A percentile compares a stretch with the other conserved stretches of the same genome.
These are phyloP conservation scores for Pichia sp. DNA, from an alignment of 1,139 yeast genomes.

Conservation along the genomic window DNA sequence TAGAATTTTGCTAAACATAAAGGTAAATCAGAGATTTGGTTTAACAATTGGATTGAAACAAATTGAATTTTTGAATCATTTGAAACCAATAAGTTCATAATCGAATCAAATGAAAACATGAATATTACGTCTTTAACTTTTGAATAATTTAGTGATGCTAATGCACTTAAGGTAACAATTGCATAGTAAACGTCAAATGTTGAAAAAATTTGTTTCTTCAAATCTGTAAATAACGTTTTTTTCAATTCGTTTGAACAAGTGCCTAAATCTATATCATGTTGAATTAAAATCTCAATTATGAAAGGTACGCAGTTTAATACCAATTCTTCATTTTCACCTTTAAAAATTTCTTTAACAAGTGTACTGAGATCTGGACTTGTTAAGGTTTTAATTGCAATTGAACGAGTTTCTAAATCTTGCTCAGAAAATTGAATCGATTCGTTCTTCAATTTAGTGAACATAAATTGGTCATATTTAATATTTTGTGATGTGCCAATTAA, in stretches of 20 bases:
- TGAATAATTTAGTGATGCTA: conserved; percentile 21
- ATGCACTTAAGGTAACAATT: conserved; percentile 20
- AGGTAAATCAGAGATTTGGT: conserved; percentile 42
- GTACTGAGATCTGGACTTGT: conserved; percentile 41
- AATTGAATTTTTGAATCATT: conserved; percentile 36
- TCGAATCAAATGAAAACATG: conserved; percentile 34
- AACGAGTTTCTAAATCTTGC: conserved; percentile 21
- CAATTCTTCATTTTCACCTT: conserved; percentile 31
- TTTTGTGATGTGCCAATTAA: conserved; percentile 25
- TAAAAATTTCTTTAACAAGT: conserved; percentile 35
- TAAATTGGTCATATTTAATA: conserved; percentile 20
- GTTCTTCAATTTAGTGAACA: conserved; percentile 7
- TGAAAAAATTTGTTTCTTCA: conserved; percentile 15
- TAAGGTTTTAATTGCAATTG: conserved; percentile 32
- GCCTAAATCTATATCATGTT: conserved; percentile 21
- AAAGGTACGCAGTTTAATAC: conserved; percentile 41
- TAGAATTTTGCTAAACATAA: conserved; percentile 43
- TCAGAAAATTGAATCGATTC: conserved; percentile 10
- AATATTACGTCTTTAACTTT: conserved; percentile 30
- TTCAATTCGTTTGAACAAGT: background rate
- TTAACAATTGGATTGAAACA: conserved; percentile 43
- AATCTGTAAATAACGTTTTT: conserved; percentile 17
- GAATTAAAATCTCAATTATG: conserved; percentile 39
- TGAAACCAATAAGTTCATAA: conserved; percentile 35
- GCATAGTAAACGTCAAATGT: conserved; percentile 13